Evolutionary conservation across 306 rosid genomes (phyloP).

Genomic region (Sesbania bispinosa): DNA sequence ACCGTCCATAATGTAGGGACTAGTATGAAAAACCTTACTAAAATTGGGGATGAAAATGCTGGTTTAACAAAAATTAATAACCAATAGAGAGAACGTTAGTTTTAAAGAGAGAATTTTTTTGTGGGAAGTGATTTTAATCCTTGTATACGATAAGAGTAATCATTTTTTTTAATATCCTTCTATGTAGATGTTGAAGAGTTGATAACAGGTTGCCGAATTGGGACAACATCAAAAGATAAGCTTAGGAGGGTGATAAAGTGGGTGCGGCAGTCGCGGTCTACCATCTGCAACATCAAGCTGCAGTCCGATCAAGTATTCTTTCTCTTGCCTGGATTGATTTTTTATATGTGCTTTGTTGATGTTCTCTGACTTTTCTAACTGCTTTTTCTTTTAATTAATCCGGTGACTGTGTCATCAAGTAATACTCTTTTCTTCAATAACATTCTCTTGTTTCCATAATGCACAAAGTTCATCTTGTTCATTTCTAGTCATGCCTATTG

Average conservation of each 20-base stretch:
- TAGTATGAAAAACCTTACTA: too few species aligned
- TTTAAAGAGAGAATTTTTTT: too few species aligned
- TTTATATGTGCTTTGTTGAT: neutral
- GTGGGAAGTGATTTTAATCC: too few species aligned
- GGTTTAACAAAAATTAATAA: neutral
- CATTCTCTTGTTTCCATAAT: neutral
- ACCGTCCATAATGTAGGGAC: too few species aligned
- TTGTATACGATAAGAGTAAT: too few species aligned
- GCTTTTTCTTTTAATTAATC: neutral
- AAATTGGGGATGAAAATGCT: too few species aligned
- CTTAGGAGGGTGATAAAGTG: slow-evolving; percentile 65
- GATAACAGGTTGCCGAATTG: slow-evolving; percentile 52
- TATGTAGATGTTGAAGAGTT: slow-evolving; percentile 59
- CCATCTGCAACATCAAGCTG: slow-evolving; percentile 34
- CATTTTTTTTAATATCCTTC: neutral
- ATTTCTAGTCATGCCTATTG: slow-evolving; percentile 7
- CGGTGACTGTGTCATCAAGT: neutral
- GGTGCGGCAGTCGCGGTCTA: slow-evolving; percentile 53
- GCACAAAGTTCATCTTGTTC: neutral
- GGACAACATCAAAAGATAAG: slow-evolving; percentile 53
- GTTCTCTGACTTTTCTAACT: neutral
- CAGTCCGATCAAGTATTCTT: slow-evolving; percentile 36
- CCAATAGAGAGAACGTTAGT: neutral
- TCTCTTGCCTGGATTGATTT: slow-evolving; percentile 10
- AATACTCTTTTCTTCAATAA: neutral